Evolutionary conservation across 75 land plant species (phyloP).

Genomic region (Pseudotsuga menziesii): DNA sequence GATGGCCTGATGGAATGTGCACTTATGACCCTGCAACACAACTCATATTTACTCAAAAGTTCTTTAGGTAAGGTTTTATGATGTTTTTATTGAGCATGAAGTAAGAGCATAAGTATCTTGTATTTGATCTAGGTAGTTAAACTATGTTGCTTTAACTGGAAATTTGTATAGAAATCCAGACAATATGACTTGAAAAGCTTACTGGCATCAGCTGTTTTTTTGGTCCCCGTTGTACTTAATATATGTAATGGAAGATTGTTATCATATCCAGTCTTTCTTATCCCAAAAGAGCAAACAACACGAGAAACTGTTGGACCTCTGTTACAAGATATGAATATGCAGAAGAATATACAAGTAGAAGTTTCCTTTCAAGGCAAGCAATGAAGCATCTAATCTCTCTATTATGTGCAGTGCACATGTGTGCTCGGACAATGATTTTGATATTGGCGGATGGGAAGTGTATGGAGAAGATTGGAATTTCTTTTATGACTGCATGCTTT

Average conservation of each 20-base stretch:
- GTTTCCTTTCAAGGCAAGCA: not conserved
- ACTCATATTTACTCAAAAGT: conserved; percentile 41
- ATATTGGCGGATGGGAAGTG: conserved; percentile 44
- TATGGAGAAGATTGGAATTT: conserved; percentile 45
- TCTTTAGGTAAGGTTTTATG: conserved; percentile 34
- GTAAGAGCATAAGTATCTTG: not conserved
- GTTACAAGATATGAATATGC: not conserved
- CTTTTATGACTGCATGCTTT: conserved; percentile 51
- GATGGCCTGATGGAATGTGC: conserved; percentile 62
- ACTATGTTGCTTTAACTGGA: not conserved
- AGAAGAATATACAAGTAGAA: not conserved
- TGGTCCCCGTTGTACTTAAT: not conserved
- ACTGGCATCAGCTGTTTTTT: not conserved
- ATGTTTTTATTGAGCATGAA: not conserved
- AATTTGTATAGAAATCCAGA: not conserved
- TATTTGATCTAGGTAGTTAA: not conserved
- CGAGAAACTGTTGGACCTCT: not conserved
- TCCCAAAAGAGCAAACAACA: not conserved
- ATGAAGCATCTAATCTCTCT: not conserved
- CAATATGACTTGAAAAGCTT: not conserved
- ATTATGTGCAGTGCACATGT: conserved; percentile 39
- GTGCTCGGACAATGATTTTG: conserved; percentile 29
- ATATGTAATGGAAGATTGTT: not conserved
- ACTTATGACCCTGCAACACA: conserved; percentile 47
- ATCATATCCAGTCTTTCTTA: not conserved